These are phyloP conservation scores for Candida tetrigidarum DNA, from an alignment of 1,139 yeast genomes.

Conservation along the genomic window DNA sequence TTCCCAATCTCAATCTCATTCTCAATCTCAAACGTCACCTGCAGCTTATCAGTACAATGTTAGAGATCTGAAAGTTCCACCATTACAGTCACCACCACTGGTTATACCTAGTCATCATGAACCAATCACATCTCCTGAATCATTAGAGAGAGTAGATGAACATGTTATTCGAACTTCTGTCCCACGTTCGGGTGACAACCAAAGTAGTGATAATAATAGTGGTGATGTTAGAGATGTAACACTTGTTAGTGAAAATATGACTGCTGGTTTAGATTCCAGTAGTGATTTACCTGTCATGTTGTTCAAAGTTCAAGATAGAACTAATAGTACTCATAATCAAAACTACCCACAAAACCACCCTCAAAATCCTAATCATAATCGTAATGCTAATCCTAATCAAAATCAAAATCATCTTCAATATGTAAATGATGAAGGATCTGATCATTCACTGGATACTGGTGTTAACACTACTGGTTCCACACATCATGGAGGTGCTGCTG, in stretches of 20 bases:
- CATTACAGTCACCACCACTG: slow-evolving; percentile 4
- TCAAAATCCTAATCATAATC: neutral
- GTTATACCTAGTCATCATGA: neutral
- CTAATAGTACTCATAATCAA: slow-evolving; percentile 17
- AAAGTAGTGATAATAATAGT: slow-evolving; percentile 9
- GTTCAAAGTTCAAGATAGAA: slow-evolving; percentile 33
- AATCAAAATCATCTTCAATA: neutral
- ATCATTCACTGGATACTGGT: neutral
- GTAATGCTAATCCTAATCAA: no score
- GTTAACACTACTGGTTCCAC: neutral
- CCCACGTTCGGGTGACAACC: slow-evolving; percentile 5
- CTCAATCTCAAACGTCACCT: neutral
- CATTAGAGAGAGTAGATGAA: neutral
- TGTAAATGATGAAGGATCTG: neutral
- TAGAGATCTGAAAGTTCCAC: slow-evolving; percentile 6
- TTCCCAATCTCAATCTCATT: slow-evolving; percentile 1
- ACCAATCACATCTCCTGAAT: neutral
- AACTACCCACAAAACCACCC: neutral
- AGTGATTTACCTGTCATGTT: slow-evolving; percentile 34
- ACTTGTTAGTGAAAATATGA: slow-evolving; percentile 19
- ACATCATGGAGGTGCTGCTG: neutral
- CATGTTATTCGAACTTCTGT: slow-evolving; percentile 1
- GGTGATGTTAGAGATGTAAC: neutral
- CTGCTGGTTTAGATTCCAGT: slow-evolving; percentile 33
- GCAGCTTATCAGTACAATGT: neutral